Base-by-base conservation (phyloP, 2,329 filamentous ascomycete species). In the Apiospora koreana region DNA sequence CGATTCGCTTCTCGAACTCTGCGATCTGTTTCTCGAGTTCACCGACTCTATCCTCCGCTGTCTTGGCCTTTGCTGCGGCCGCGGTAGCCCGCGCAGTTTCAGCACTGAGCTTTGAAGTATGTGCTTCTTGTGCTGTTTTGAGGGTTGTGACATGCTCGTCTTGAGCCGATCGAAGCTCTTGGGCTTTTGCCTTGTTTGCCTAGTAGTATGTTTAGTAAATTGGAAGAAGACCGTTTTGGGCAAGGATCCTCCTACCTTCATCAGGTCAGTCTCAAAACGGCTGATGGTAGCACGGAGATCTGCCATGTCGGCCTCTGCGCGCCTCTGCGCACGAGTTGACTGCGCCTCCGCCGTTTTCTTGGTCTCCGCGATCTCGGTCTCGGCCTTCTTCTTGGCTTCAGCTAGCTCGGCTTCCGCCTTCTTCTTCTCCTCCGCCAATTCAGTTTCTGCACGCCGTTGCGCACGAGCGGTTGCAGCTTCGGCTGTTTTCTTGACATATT, bases 201-300 rank as follows among this genome's bases (percentile, higher is more conserved):
- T 91, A 79, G 62, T 16, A n/a, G 65, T 14, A 21, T 23, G 42
- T 65, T 81, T 69, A 80, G 74, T 62, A 16, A 31, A 43, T 4
- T 16, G 6, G 16, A 25, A 12, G n/a, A 45, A 25, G 10, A 45
- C 35, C 21, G 25, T 0, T 16, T 9, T 25, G 50, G 38, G 25
- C 18, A 21, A 23, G 14, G 35, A 0, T n/a, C n/a, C n/a, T n/a
- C 77, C 69, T 77, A 87, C 88, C 83, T 90, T 91, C 79, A 89
- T 85, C 16, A 91, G 73, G 74, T 90, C 88, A 43, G 88, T 86
- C 77, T 93, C 88, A 21, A 94, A 81, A 62, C 86, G 85, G 69
- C 86, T 88, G 38, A 92, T 79, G 16, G 77, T 78, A 18, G 78
- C 78, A 43, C 75, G 75, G 23, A 80, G 75, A 68, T 77, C 79